A percentile compares a stretch with the other conserved stretches of the same genome.
Conservation (phyloP, 2,329 filamentous ascomycete species). For the Epichloe hybrida region DNA sequence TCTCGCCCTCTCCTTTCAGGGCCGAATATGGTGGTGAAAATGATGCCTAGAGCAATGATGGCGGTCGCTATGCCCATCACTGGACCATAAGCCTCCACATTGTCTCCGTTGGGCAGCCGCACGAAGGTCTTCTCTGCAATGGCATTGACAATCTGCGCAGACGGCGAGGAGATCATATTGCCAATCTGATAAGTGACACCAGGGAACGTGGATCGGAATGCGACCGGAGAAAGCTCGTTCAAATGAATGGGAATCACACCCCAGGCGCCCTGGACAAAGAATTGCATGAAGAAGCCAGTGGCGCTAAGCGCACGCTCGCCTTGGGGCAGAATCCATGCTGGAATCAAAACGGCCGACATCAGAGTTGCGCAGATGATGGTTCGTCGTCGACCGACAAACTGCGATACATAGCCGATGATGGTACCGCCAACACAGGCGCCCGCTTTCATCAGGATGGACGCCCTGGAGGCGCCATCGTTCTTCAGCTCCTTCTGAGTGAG, state of each 20-base stretch:
- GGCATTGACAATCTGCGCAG: slow-evolving; percentile 65
- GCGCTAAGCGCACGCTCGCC: slow-evolving; percentile 46
- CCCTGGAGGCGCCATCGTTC: slow-evolving; percentile 52
- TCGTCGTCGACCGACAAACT: slow-evolving; percentile 60
- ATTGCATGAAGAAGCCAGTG: slow-evolving; percentile 56
- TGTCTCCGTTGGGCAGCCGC: slow-evolving; percentile 36
- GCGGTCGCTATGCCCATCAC: slow-evolving; percentile 65
- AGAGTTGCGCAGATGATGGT: slow-evolving; percentile 49
- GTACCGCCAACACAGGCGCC: slow-evolving; percentile 64
- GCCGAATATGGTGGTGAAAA: slow-evolving; percentile 53
- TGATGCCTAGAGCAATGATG: slow-evolving; percentile 60
- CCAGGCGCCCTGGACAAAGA: slow-evolving; percentile 53
- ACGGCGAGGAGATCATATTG: slow-evolving; percentile 61
- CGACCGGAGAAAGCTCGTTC: slow-evolving; percentile 57
- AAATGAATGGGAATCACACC: slow-evolving; percentile 60
- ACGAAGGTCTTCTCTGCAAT: slow-evolving; percentile 51
- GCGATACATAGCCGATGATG: slow-evolving; percentile 59
- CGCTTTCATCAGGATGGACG: slow-evolving; percentile 69
- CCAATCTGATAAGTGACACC: slow-evolving; percentile 62
- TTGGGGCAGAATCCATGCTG: slow-evolving; percentile 56
- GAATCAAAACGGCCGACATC: slow-evolving; percentile 48
- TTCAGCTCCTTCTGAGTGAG: slow-evolving; percentile 54
- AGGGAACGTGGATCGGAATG: slow-evolving; percentile 57
- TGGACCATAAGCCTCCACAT: slow-evolving; percentile 57
- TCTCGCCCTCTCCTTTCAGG: slow-evolving; percentile 60